Evolutionary conservation across 2,329 filamentous ascomycete genomes (phyloP).

Genomic region (Emmonsiellopsis sp.): DNA sequence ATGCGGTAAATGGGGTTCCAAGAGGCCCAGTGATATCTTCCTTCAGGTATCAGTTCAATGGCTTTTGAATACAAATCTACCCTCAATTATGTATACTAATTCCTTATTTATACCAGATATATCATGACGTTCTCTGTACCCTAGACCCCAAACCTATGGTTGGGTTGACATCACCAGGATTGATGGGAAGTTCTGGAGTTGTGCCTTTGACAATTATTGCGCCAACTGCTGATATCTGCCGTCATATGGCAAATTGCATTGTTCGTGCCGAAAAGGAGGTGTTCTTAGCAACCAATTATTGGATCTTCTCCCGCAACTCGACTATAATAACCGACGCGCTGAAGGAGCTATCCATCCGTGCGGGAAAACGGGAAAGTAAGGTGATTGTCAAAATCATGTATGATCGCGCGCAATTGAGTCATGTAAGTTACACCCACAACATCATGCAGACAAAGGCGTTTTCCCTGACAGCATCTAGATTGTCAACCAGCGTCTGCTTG

Average conservation of each 20-base stretch:
- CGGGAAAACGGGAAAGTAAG: conserved; percentile 46
- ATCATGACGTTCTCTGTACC: conserved; percentile 51
- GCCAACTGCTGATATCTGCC: conserved; percentile 59
- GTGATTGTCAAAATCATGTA: conserved; percentile 67
- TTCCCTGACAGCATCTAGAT: conserved; percentile 23
- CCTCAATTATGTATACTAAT: conserved; percentile 1
- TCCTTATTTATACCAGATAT: conserved; percentile 39
- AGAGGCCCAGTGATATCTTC: conserved; percentile 59
- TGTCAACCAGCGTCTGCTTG: conserved; percentile 55
- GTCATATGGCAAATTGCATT: conserved; percentile 70
- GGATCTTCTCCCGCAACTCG: conserved; percentile 61
- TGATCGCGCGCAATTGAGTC: conserved; percentile 58
- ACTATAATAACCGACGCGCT: conserved; percentile 60
- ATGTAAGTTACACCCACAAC: conserved; percentile 29
- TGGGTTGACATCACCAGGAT: conserved; percentile 47
- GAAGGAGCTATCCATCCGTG: conserved; percentile 58
- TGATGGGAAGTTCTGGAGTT: conserved; percentile 54
- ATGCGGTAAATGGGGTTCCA: conserved; percentile 60
- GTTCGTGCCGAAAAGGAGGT: conserved; percentile 64
- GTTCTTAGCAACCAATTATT: conserved; percentile 66
- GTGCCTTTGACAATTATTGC: conserved; percentile 62
- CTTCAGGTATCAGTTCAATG: conserved; percentile 37
- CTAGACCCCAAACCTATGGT: conserved; percentile 33
- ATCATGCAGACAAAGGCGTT: not conserved
- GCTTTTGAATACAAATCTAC: not conserved